phyloP scores from a whole-genome alignment of 2,329 filamentous ascomycete species.

The Corynespora cassiicola region DNA sequence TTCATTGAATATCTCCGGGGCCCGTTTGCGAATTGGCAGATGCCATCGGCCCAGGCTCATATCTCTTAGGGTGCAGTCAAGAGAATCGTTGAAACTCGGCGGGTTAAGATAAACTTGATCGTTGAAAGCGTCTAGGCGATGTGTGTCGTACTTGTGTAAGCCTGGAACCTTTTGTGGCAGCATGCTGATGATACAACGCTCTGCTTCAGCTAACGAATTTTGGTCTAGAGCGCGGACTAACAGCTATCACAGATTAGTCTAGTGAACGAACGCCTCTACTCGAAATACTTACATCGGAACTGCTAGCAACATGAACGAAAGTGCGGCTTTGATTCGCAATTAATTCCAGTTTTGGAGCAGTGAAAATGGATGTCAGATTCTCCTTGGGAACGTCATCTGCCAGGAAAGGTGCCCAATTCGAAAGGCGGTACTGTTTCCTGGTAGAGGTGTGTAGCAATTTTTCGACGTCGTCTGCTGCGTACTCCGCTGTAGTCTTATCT shows the following conservation, averaged over 20 bases:
- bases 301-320: conserved; percentile 20
- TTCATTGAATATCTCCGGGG: not conserved
- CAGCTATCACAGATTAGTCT: too few relatives aligned
- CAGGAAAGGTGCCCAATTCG: conserved; percentile 26
- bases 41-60: conserved; percentile 33
- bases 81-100: conserved; percentile 15
- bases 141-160: conserved; percentile 24
- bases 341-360: conserved; percentile 19
- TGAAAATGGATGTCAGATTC: conserved; percentile 17
- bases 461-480: conserved; percentile 43
- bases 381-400: conserved; percentile 8
- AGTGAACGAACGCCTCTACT: too few relatives aligned
- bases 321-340: conserved; percentile 31
- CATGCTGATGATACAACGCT: conserved; percentile 33
- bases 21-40: too few relatives aligned
- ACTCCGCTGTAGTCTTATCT: conserved; percentile 43
- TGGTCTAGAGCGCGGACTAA: conserved; percentile 34
- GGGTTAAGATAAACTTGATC: conserved; percentile 23
- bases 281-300: conserved; percentile 23
- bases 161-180: conserved; percentile 26
- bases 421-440: conserved; percentile 24
- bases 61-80: conserved; percentile 29
- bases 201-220: conserved; percentile 31
- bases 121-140: conserved; percentile 16
- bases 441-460: conserved; percentile 24